Percentiles rank a stretch among this genome's conserved stretches.
These are phyloP conservation scores for Metschnikowia continentalis DNA, from an alignment of 805 yeast species.

Conservation along the genomic window DNA sequence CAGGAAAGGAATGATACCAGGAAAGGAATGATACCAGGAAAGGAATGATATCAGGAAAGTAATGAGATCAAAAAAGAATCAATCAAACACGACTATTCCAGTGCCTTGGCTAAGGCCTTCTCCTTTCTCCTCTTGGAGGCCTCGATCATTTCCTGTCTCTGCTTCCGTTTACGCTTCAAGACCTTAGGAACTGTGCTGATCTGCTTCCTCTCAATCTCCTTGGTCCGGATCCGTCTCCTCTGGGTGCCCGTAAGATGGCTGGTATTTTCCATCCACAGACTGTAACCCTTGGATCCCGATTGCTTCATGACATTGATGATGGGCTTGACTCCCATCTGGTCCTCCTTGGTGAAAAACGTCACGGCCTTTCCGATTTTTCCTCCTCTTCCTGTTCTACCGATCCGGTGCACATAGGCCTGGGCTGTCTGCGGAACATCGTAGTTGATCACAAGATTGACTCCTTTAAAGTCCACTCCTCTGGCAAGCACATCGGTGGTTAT, in stretches of 20 bases:
- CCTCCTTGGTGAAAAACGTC: slow-evolving; percentile 92
- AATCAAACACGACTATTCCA: neutral
- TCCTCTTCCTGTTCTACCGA: slow-evolving; percentile 98
- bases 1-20: no score
- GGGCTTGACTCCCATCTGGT: slow-evolving; percentile 67
- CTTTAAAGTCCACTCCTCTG: slow-evolving; percentile 96
- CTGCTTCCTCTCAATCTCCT: slow-evolving; percentile 59
- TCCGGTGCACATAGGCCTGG: slow-evolving; percentile 94
- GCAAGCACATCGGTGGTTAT: slow-evolving; percentile 95
- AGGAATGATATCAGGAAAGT: no score
- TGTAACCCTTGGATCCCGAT: slow-evolving; percentile 69
- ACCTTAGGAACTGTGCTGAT: slow-evolving; percentile 82
- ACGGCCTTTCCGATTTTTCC: slow-evolving; percentile 83
- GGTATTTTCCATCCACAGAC: slow-evolving; percentile 77
- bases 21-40: no score
- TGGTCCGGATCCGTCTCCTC: slow-evolving; percentile 55
- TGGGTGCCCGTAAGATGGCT: slow-evolving; percentile 61
- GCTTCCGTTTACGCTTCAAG: slow-evolving; percentile 59
- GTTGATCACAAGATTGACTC: slow-evolving; percentile 89
- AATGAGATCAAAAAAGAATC: no score
- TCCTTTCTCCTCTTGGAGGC: slow-evolving; percentile 65
- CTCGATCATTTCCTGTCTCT: slow-evolving; percentile 65
- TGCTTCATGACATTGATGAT: slow-evolving; percentile 94
- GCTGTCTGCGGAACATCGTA: slow-evolving; percentile 94
- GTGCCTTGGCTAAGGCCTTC: neutral